Evolutionary conservation across 768 basidiomycete genomes (phyloP), one percentile per base, ranked within the genome.

Genomic region (Lactarius akahatsu): DNA sequence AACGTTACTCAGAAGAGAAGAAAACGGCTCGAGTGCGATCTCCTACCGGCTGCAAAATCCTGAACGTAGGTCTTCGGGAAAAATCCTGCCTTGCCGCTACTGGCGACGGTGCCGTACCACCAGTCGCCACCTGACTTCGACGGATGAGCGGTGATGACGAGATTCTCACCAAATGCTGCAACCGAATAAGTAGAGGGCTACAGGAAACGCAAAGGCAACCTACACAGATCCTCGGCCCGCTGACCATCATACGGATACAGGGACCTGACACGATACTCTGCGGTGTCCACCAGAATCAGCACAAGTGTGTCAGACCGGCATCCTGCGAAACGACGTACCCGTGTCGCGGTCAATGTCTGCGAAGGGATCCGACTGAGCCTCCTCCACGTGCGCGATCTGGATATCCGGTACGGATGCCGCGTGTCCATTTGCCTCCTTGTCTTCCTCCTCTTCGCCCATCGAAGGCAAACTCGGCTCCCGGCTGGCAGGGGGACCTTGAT

Each of bases 31-130:
- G 18, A 45, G 32, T 47, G 4, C 57, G 30, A 59, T 56, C 3
- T 78, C 90, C 71, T 77, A 94, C 95, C 79, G 67, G 83, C 76
- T 43, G 85, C 80, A 36, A 94, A 76, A 71, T 84, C 83, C 71
- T 92, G 86, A 13, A 96, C 89, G 72, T 96, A 98, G 2, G 88
- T 87, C 74, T 88, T 87, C 0, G 96, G 96, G 86, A 98, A 93
- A 79, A 96, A 86, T 1, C 97, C 97, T 40, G 83, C 80, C 72
- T 83, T 86, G 23, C 89, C 87, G 61, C 81, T 84, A 62, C 80
- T 85, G 38, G 87, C 77, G 18, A 84, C 75, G 4, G 81, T 90
- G 32, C 94, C 95, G 74, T 91, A 92, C 92, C 94, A 96, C 97
- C 97, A 98, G 68, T 94, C 92, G 45, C 90, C 87, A 23, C 83